Evolutionary conservation across 352 stramenopile genomes (phyloP).

Genomic region (Phytophthora gonapodyides): DNA sequence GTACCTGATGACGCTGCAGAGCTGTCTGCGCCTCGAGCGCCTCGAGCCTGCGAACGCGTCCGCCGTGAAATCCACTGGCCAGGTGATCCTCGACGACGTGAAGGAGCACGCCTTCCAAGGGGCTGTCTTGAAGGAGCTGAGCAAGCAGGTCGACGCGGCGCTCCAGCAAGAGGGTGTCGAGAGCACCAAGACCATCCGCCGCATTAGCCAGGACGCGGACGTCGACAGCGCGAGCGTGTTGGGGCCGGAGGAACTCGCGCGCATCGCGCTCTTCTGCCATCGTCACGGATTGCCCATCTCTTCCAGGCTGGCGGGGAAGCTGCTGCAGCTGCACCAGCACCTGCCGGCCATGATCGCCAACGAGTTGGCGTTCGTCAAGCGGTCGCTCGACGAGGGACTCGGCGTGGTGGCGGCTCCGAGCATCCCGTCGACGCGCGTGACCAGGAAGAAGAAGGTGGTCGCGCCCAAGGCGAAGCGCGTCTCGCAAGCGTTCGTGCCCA

Average conservation of each 20-base stretch:
- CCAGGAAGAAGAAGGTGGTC: constrained; percentile 18
- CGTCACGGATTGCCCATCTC: constrained; percentile 52
- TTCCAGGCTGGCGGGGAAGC: constrained; percentile 37
- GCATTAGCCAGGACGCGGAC: constrained; percentile 26
- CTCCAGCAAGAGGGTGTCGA: constrained; percentile 27
- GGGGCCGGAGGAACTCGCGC: constrained; percentile 49
- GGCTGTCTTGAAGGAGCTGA: constrained; percentile 31
- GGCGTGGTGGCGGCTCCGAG: constrained; percentile 21
- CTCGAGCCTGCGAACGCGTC: constrained; percentile 44
- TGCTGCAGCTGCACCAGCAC: constrained; percentile 49
- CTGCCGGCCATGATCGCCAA: constrained; percentile 45
- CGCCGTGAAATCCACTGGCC: constrained; percentile 41
- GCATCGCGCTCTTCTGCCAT: constrained; percentile 63
- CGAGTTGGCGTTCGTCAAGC: constrained; percentile 53
- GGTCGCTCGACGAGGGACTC: constrained; percentile 35
- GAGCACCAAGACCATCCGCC: constrained; percentile 26
- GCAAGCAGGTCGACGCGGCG: constrained; percentile 29
- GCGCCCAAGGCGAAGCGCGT: constrained; percentile 20
- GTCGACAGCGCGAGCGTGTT: constrained; percentile 20
- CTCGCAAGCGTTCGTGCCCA: constrained; percentile 4
- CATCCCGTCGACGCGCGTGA: constrained; percentile 8
- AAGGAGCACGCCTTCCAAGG: constrained; percentile 54
- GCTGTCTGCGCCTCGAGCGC: constrained; percentile 52
- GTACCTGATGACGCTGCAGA: constrained; percentile 74
- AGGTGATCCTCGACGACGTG: constrained; percentile 57